A percentile compares a stretch with the other conserved stretches of the same genome.
phyloP scores from a whole-genome alignment of 192 early-diverging fungal species.

The Martensiomyces pterosporus region DNA sequence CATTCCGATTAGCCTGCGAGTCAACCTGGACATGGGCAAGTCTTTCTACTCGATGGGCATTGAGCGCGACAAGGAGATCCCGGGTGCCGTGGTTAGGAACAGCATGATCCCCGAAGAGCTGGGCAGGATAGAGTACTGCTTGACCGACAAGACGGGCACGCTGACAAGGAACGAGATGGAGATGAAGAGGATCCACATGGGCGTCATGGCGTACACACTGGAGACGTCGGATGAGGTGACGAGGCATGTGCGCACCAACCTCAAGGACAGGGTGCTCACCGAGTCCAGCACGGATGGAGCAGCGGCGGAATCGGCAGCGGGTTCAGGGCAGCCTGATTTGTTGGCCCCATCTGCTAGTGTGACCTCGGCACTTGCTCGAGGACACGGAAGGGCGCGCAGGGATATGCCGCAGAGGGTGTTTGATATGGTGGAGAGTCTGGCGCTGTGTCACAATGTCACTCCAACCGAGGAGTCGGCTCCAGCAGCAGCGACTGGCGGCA shows the following conservation, averaged over 20 bases:
- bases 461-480: constrained; percentile 34
- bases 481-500: constrained; percentile 5
- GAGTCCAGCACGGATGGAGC: not conserved
- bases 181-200: constrained; percentile 90
- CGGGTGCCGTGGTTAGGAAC: constrained; percentile 84
- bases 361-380: constrained; percentile 6
- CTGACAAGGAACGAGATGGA: constrained; percentile 98
- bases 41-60: constrained; percentile 86
- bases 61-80: constrained; percentile 80
- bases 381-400: constrained; percentile 60
- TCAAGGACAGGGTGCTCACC: constrained; percentile 11
- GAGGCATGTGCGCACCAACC: constrained; percentile 56
- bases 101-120: constrained; percentile 95
- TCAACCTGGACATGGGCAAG: constrained; percentile 97
- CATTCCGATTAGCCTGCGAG: constrained; percentile 91
- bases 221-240: constrained; percentile 90
- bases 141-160: constrained; percentile 96
- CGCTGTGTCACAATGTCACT: constrained; percentile 87
- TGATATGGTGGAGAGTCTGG: constrained; percentile 86
- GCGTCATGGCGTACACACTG: constrained; percentile 85
- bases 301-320: not conserved
- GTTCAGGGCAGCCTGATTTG: not conserved
- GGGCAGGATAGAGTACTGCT: constrained; percentile 85
- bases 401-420: constrained; percentile 81
- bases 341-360: not conserved